Evolutionary conservation across 2,329 filamentous ascomycete genomes (phyloP).

Genomic region (Gliomastix tumulicola): DNA sequence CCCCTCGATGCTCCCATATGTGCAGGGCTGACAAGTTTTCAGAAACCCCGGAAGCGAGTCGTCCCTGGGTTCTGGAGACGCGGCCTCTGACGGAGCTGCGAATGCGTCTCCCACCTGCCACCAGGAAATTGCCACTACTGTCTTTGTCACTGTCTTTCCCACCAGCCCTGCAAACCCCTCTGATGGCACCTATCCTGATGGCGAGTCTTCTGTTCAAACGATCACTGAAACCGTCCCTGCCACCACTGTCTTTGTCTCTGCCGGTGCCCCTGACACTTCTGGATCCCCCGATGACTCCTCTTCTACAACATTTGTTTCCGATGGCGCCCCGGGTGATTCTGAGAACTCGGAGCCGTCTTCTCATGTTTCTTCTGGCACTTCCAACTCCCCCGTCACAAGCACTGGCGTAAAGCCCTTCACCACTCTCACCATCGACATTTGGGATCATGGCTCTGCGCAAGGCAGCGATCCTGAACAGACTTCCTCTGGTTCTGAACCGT

Average conservation of each 20-base stretch:
- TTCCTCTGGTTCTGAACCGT: slow-evolving; percentile 4
- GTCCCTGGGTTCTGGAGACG: slow-evolving; percentile 1
- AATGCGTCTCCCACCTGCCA: slow-evolving; percentile 32
- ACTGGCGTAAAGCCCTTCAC: slow-evolving; percentile 20
- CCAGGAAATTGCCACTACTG: slow-evolving; percentile 29
- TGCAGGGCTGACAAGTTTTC: background rate
- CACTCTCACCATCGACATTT: slow-evolving; percentile 26
- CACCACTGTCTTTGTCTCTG: slow-evolving; percentile 16
- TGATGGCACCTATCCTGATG: background rate
- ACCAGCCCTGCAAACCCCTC: slow-evolving; percentile 14
- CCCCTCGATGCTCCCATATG: no score
- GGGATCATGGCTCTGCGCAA: slow-evolving; percentile 12
- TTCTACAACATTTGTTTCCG: slow-evolving; percentile 7
- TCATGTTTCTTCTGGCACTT: slow-evolving; percentile 9
- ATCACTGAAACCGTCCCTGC: slow-evolving; percentile 14
- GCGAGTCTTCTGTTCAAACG: slow-evolving; percentile 9
- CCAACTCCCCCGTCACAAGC: slow-evolving; percentile 4
- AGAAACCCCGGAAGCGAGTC: background rate
- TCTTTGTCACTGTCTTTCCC: slow-evolving; percentile 39
- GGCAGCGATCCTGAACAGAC: slow-evolving; percentile 2
- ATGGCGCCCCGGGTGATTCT: no score
- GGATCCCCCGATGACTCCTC: slow-evolving; percentile 1
- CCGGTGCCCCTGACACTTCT: slow-evolving; percentile 2
- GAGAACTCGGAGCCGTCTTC: no score
- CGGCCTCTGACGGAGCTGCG: slow-evolving; percentile 3